Percentiles rank a stretch among this genome's conserved stretches.
Conservation (phyloP, 1,139 yeast species). For the Geotrichum australiense region DNA sequence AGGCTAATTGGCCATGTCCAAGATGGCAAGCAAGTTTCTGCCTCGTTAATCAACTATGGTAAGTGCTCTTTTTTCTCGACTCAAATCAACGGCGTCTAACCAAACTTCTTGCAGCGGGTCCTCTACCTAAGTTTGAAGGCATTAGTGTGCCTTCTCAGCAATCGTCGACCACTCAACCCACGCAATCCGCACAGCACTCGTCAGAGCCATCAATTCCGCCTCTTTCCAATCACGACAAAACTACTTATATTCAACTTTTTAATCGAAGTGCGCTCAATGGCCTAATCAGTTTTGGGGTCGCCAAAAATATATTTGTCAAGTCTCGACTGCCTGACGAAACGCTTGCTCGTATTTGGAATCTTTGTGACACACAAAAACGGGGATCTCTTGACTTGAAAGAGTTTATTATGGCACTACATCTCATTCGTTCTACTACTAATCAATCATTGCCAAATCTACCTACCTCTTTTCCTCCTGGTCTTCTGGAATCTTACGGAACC, state of each 20-base stretch:
- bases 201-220: constrained; percentile 8
- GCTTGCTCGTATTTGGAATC: constrained; percentile 80
- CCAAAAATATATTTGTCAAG: constrained; percentile 78
- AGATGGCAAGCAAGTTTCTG: constrained; percentile 52
- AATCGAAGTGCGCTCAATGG: constrained; percentile 60
- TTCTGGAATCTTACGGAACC: constrained; percentile 21
- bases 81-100: neutral
- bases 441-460: constrained; percentile 65
- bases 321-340: constrained; percentile 72
- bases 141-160: neutral
- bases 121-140: constrained; percentile 40
- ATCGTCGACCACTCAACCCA: neutral
- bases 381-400: constrained; percentile 69
- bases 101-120: constrained; percentile 38
- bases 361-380: constrained; percentile 67
- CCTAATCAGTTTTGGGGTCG: constrained; percentile 59
- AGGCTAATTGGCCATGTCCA: constrained; percentile 87
- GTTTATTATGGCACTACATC: constrained; percentile 89
- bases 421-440: constrained; percentile 73
- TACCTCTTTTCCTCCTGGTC: constrained; percentile 49
- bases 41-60: constrained; percentile 43
- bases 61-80: constrained; percentile 6
- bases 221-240: constrained; percentile 19
- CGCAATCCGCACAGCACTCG: constrained; percentile 5
- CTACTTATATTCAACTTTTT: constrained; percentile 66